phyloP scores from a whole-genome alignment of 192 early-diverging fungal species.

The Backusella tuberculispora region DNA sequence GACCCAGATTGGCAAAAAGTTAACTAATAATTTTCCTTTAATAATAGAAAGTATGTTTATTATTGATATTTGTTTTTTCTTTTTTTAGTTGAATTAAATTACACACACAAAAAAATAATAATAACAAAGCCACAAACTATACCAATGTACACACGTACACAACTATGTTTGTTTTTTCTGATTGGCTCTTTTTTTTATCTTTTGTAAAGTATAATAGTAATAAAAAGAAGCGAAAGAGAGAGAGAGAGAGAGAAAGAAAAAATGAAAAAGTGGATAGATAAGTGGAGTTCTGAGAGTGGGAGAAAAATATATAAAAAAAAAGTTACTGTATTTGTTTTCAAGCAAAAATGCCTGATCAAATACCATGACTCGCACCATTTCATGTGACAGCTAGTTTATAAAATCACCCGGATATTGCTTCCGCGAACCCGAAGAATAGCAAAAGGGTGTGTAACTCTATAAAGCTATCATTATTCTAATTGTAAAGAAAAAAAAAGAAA shows the following conservation, averaged over 20 bases:
- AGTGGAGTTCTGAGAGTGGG: neutral
- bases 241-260: neutral
- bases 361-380: conserved; percentile 17
- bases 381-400: neutral
- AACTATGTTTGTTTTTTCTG: too few species aligned
- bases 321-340: neutral
- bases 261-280: too few species aligned
- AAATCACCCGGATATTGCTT: conserved; percentile 15
- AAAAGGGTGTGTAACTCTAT: neutral
- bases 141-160: neutral
- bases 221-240: neutral
- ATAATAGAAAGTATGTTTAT: neutral
- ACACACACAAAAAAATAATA: neutral
- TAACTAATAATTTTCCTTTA: neutral
- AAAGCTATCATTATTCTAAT: neutral
- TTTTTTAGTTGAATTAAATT: neutral
- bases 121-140: neutral
- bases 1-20: neutral
- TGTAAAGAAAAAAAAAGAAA: neutral
- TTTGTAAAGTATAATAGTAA: neutral
- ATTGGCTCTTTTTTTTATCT: neutral
- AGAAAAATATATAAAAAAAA: neutral
- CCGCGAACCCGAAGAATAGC: neutral
- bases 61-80: neutral
- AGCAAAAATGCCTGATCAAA: conserved; percentile 2